Conservation (phyloP, 2,329 filamentous ascomycete genomes). For the Aschersonia sp. region DNA sequence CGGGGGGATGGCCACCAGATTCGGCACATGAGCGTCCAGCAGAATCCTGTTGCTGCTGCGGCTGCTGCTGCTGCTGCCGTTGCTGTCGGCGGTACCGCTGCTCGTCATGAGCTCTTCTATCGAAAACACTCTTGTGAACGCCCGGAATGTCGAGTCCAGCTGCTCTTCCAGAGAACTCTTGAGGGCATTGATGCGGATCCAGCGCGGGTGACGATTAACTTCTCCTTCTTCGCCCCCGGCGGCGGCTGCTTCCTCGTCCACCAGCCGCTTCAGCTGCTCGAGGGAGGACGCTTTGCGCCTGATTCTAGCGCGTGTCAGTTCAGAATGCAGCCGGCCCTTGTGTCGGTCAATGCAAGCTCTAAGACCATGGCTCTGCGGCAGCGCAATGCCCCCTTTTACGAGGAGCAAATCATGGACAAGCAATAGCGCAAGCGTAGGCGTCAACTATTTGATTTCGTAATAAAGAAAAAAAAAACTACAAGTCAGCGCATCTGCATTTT, state of each 20-base stretch:
- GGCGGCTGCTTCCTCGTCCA: constrained; percentile 33
- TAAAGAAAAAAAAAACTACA: too few relatives aligned
- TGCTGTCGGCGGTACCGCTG: constrained; percentile 14
- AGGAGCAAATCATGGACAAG: constrained; percentile 78
- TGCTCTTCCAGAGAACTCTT: constrained; percentile 57
- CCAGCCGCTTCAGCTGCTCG: constrained; percentile 45
- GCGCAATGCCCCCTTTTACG: constrained; percentile 66
- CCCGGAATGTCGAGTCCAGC: constrained; percentile 58
- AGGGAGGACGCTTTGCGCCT: constrained; percentile 54
- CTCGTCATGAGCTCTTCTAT: constrained; percentile 39
- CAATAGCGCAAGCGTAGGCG: constrained; percentile 64
- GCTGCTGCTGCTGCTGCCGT: constrained; percentile 21
- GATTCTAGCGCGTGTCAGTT: constrained; percentile 68
- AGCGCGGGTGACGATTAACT: constrained; percentile 53
- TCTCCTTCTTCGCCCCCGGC: constrained; percentile 23
- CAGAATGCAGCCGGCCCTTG: constrained; percentile 64
- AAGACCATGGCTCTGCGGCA: constrained; percentile 66
- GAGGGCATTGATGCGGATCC: constrained; percentile 78
- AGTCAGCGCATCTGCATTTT: too few relatives aligned
- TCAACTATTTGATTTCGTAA: constrained; percentile 39
- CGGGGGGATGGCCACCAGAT: constrained; percentile 66
- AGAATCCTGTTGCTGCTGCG: constrained; percentile 37
- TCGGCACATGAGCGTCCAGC: constrained; percentile 69
- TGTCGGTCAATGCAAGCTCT: constrained; percentile 63
- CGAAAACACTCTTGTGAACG: constrained; percentile 39